phyloP scores from a whole-genome alignment of 768 basidiomycete species.

The Vishniacozyma victoriae region DNA sequence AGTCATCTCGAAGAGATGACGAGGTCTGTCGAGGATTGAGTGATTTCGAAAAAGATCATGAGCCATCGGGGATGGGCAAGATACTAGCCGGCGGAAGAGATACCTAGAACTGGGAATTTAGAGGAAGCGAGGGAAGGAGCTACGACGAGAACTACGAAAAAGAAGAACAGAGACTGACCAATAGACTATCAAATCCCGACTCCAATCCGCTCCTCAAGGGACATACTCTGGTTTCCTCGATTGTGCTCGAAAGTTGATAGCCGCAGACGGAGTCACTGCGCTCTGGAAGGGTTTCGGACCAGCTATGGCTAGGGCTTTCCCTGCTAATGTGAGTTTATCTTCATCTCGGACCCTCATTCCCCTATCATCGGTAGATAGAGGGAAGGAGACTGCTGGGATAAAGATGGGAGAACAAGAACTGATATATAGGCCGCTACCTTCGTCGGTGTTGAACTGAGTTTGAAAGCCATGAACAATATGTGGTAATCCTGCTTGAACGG shows the following conservation, averaged over 20 bases:
- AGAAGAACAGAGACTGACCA: background rate
- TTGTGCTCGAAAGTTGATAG: slow-evolving; percentile 85
- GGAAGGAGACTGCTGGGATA: background rate
- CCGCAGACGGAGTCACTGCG: slow-evolving; percentile 73
- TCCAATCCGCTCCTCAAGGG: slow-evolving; percentile 93
- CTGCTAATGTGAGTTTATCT: slow-evolving; percentile 78
- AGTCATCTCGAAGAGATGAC: too few relatives aligned
- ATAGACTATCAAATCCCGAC: slow-evolving; percentile 88
- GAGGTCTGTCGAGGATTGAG: too few relatives aligned
- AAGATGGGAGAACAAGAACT: background rate
- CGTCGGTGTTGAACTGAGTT: slow-evolving; percentile 83
- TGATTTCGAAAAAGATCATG: too few relatives aligned
- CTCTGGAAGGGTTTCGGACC: slow-evolving; percentile 98
- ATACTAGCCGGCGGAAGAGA: too few relatives aligned
- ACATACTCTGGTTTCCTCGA: slow-evolving; percentile 94
- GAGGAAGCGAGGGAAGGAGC: too few relatives aligned
- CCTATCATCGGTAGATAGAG: background rate
- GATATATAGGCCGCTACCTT: slow-evolving; percentile 31
- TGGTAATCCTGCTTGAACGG: too few relatives aligned
- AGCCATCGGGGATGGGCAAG: too few relatives aligned
- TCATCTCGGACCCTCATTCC: slow-evolving; percentile 50
- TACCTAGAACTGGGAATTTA: too few relatives aligned
- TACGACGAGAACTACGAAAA: too few relatives aligned
- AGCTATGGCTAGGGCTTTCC: slow-evolving; percentile 91
- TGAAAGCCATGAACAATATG: slow-evolving; percentile 70